Evolutionary conservation across 352 stramenopile genomes (phyloP).

Genomic region (Globisporangium spinosum): DNA sequence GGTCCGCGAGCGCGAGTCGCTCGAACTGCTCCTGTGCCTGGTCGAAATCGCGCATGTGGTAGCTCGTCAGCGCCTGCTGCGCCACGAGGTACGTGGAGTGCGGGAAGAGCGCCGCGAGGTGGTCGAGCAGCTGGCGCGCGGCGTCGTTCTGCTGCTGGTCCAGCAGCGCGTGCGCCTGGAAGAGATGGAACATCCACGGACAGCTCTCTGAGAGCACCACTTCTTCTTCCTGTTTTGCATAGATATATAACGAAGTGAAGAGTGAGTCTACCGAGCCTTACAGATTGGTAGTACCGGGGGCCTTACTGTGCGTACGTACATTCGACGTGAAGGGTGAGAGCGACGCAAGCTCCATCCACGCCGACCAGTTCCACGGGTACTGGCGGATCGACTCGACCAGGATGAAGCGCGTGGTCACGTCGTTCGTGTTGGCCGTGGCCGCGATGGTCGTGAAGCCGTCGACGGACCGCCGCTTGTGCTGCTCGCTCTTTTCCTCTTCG

Average conservation of each 20-base stretch:
- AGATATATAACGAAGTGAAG: constrained; percentile 19
- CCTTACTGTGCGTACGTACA: constrained; percentile 8
- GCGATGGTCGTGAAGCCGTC: constrained; percentile 20
- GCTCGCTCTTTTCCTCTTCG: constrained; percentile 38
- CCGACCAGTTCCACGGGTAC: constrained; percentile 94
- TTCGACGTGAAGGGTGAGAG: constrained; percentile 62
- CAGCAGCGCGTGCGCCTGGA: constrained; percentile 74
- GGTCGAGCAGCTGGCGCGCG: constrained; percentile 48
- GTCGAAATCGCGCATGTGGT: constrained; percentile 84
- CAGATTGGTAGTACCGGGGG: no score
- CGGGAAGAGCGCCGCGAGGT: constrained; percentile 53
- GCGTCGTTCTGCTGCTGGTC: constrained; percentile 78
- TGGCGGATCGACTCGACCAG: constrained; percentile 64
- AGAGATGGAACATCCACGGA: constrained; percentile 83
- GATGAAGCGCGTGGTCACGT: constrained; percentile 60
- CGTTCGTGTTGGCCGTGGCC: constrained; percentile 25
- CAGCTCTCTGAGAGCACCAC: constrained; percentile 39
- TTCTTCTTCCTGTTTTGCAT: constrained; percentile 49
- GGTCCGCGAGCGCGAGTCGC: constrained; percentile 51
- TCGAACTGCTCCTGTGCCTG: constrained; percentile 74
- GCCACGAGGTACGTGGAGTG: constrained; percentile 70
- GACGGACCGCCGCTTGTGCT: constrained; percentile 19
- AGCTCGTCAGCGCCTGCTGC: constrained; percentile 74
- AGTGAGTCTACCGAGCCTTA: not conserved
- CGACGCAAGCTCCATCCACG: constrained; percentile 93